These are phyloP conservation scores for Kazachstania sp. DNA, from an alignment of 1,139 yeast genomes.

Conservation along the genomic window DNA sequence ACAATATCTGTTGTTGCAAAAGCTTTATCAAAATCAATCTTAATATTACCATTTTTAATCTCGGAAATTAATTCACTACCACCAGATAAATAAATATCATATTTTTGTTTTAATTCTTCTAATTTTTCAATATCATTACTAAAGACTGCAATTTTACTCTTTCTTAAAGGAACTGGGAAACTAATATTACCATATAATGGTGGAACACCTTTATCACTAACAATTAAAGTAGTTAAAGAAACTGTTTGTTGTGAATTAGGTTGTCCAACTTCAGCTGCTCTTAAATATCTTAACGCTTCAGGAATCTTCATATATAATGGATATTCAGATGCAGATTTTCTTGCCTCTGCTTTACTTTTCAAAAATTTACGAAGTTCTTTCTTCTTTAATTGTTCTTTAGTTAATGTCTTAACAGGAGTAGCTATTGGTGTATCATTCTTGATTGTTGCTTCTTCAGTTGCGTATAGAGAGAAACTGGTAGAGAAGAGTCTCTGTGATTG, in stretches of 20 bases:
- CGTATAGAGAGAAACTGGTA: slow-evolving; percentile 8
- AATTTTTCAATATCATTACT: slow-evolving; percentile 49
- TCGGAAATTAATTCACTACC: slow-evolving; percentile 62
- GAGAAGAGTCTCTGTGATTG: background rate
- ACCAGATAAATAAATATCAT: slow-evolving; percentile 57
- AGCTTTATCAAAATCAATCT: slow-evolving; percentile 62
- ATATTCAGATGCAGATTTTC: slow-evolving; percentile 38
- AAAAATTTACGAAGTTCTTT: slow-evolving; percentile 25
- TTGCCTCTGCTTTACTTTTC: slow-evolving; percentile 25
- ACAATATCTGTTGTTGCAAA: slow-evolving; percentile 81
- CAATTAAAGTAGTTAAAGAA: slow-evolving; percentile 54
- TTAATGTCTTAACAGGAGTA: slow-evolving; percentile 7
- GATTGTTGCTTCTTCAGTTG: slow-evolving; percentile 7
- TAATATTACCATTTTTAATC: slow-evolving; percentile 47
- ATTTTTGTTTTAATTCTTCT: slow-evolving; percentile 43
- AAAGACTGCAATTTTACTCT: slow-evolving; percentile 59
- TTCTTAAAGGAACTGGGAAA: slow-evolving; percentile 68
- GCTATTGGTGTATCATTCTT: slow-evolving; percentile 1
- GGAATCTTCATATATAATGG: slow-evolving; percentile 69
- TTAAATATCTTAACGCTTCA: slow-evolving; percentile 63
- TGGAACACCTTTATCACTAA: slow-evolving; percentile 72
- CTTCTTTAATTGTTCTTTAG: slow-evolving; percentile 27
- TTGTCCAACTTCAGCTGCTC: slow-evolving; percentile 89
- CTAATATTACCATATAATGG: slow-evolving; percentile 66
- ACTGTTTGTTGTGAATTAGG: slow-evolving; percentile 61